Evolutionary conservation across 495 filamentous ascomycete species (phyloP).

Genomic region (Penicillium cinerascens): DNA sequence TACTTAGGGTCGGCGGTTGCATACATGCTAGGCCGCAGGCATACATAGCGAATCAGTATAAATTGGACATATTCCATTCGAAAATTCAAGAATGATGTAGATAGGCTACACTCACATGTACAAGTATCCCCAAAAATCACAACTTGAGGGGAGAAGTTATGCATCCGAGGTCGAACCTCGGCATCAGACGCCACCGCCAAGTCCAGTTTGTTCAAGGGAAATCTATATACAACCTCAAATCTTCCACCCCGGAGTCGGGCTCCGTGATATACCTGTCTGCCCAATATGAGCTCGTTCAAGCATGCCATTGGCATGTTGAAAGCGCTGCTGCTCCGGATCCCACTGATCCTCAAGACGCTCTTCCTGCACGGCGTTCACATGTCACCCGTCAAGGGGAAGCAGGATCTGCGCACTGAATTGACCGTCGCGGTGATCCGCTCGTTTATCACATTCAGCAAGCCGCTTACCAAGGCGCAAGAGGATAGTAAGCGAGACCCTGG

Average conservation of each 20-base stretch:
- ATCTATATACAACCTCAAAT: background rate
- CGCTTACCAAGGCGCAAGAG: conserved; percentile 63
- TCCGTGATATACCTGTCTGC: background rate
- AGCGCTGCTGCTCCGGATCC: conserved; percentile 55
- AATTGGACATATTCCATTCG: background rate
- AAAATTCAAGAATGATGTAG: no score
- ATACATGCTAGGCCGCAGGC: background rate
- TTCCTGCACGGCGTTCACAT: conserved; percentile 64
- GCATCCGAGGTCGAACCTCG: conserved; percentile 15
- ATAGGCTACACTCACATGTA: background rate
- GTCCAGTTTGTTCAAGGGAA: conserved; percentile 17
- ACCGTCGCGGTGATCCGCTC: conserved; percentile 67
- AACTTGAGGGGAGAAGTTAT: background rate
- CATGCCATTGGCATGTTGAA: conserved; percentile 40
- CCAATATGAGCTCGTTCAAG: conserved; percentile 34
- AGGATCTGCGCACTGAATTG: conserved; percentile 75
- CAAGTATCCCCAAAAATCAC: background rate
- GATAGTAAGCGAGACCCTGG: conserved; percentile 57
- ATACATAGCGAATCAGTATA: background rate
- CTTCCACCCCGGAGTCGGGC: background rate
- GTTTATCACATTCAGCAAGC: conserved; percentile 44
- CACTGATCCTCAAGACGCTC: conserved; percentile 62
- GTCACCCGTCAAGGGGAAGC: conserved; percentile 65
- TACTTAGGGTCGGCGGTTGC: background rate
- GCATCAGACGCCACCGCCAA: conserved; percentile 15